phyloP scores from a whole-genome alignment of 179 eudicot genomes.

The Beta macrorhiza region DNA sequence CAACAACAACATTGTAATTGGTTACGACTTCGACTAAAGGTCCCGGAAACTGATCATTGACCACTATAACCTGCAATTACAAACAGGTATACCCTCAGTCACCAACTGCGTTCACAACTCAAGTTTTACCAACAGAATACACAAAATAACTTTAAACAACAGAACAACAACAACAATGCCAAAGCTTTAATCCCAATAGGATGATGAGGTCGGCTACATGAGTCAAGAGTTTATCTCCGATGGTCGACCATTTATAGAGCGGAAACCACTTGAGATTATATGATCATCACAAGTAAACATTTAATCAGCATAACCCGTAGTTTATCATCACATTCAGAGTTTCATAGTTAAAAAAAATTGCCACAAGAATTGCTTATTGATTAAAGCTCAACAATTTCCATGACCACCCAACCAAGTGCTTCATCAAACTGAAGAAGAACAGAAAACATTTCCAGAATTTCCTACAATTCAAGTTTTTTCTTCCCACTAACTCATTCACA shows the following conservation, averaged over 20 bases:
- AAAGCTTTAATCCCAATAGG: not conserved
- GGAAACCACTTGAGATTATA: too few species aligned
- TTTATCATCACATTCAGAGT: too few species aligned
- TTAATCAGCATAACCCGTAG: too few species aligned
- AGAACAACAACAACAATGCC: not conserved
- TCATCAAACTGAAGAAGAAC: not conserved
- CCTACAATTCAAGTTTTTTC: too few species aligned
- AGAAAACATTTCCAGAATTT: too few species aligned
- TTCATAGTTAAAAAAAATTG: too few species aligned
- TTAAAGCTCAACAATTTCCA: not conserved
- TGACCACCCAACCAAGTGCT: not conserved
- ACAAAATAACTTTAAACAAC: not conserved
- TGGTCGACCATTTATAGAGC: too few species aligned
- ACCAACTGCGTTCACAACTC: constrained; percentile 2
- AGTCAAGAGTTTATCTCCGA: too few species aligned
- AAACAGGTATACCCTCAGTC: not conserved
- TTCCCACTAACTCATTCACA: not conserved
- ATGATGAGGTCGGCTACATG: too few species aligned
- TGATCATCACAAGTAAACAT: too few species aligned
- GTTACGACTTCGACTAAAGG: constrained; percentile 67
- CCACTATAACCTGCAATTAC: constrained; percentile 66
- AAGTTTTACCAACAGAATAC: constrained; percentile 1
- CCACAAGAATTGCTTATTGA: too few species aligned
- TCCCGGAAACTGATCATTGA: constrained; percentile 74
- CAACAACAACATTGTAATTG: constrained; percentile 60